A percentile compares a stretch with the other conserved stretches of the same genome.
phyloP scores from a whole-genome alignment of 1,284 basidiomycete species.

The Stygiomarasmius scandens region DNA sequence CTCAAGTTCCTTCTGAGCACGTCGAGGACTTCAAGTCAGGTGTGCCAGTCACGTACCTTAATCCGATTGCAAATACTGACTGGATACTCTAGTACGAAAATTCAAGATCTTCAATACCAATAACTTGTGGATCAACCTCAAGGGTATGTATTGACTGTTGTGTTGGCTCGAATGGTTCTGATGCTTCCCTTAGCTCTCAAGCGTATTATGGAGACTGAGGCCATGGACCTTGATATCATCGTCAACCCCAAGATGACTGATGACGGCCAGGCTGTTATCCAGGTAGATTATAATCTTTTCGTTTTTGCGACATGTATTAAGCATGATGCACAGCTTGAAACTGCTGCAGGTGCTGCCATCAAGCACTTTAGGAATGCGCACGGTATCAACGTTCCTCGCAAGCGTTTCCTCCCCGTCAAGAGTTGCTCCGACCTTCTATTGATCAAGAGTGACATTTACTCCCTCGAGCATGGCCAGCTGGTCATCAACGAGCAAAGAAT shows the following conservation, averaged over 20 bases:
- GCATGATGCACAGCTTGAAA: conserved; percentile 81
- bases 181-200: conserved; percentile 69
- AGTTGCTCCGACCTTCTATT: conserved; percentile 89
- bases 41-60: conserved; percentile 22
- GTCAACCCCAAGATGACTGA: conserved; percentile 94
- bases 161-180: conserved; percentile 3
- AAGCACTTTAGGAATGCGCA: conserved; percentile 96
- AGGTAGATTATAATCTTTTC: conserved; percentile 31
- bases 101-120: conserved; percentile 99
- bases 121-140: conserved; percentile 97
- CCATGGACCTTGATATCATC: conserved; percentile 91
- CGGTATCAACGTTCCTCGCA: conserved; percentile 97
- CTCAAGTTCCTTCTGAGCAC: conserved; percentile 97
- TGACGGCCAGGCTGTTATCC: conserved; percentile 87
- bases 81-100: conserved; percentile 67
- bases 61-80: conserved; percentile 11
- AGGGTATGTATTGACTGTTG: conserved; percentile 45
- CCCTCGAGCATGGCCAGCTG: conserved; percentile 91
- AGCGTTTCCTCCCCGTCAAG: conserved; percentile 96
- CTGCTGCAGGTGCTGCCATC: conserved; percentile 96
- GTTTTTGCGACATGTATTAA: background rate
- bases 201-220: conserved; percentile 90
- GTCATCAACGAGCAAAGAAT: conserved; percentile 89
- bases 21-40: conserved; percentile 97
- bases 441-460: conserved; percentile 98